Evolutionary conservation across 1,284 basidiomycete species (phyloP).

Genomic region (Tylopilus sp.): DNA sequence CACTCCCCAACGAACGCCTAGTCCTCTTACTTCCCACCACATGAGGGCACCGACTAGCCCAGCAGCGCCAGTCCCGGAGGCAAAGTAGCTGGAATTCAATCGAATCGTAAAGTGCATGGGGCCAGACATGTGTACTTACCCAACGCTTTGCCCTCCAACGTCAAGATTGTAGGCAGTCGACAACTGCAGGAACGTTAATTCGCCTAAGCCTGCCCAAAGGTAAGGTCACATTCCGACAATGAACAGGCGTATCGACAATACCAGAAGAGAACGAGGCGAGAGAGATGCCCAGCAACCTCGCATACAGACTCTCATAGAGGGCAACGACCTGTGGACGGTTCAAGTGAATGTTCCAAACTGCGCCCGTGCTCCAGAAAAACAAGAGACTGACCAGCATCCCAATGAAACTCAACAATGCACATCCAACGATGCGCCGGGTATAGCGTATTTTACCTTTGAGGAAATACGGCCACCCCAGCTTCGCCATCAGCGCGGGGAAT

Average conservation of each 20-base stretch:
- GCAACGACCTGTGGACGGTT: conserved; percentile 66
- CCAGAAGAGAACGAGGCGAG: conserved; percentile 90
- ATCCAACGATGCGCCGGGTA: conserved; percentile 66
- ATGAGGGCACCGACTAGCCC: conserved; percentile 88
- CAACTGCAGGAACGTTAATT: conserved; percentile 91
- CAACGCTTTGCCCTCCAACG: conserved; percentile 65
- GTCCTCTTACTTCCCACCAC: conserved; percentile 89
- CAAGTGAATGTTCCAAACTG: neutral
- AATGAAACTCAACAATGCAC: conserved; percentile 65
- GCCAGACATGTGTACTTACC: conserved; percentile 41
- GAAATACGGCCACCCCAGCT: conserved; percentile 91
- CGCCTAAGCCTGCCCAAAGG: conserved; percentile 66
- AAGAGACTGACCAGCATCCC: conserved; percentile 70
- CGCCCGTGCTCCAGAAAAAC: neutral
- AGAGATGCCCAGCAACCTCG: conserved; percentile 81
- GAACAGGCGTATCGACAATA: conserved; percentile 16
- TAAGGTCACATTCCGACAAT: conserved; percentile 5
- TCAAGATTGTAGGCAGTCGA: conserved; percentile 79
- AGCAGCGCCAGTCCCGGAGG: conserved; percentile 90
- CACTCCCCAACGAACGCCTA: conserved; percentile 82
- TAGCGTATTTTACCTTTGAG: conserved; percentile 81
- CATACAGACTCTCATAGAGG: conserved; percentile 59
- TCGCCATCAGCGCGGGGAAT: conserved; percentile 74
- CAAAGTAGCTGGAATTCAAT: conserved; percentile 60
- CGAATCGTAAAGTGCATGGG: neutral